Evolutionary conservation across 495 filamentous ascomycete species (phyloP), one percentile per base, ranked within the genome.

Genomic region (Aspergillus nanangensis): DNA sequence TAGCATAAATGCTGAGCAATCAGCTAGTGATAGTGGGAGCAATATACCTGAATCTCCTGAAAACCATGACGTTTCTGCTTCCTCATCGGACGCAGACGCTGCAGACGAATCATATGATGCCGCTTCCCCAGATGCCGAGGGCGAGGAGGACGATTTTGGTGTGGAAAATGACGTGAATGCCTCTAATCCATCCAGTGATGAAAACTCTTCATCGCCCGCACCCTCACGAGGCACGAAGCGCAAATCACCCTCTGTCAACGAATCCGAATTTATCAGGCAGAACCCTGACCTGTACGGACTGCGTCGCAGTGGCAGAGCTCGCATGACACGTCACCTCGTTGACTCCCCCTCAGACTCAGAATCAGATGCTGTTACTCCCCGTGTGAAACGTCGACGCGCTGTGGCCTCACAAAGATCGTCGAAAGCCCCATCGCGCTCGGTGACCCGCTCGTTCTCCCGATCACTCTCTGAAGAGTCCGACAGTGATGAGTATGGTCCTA

Each of bases 251-350:
- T 69, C 70, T 19, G 77, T 83, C 17, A 84, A 87, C 35, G 88
- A 94, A 48, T 84, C 88, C 22, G 85, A 92, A 18, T 87, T 81
- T 54, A 96, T 96, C 52, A 75, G 81, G 51, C 83, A 89, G 58
- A 90, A 98, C 61, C 93, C 93, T n/a, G 93, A 96, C 60, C 71
- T 98, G 15, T 98, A 96, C 68, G 93, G 92, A 14, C 73, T 99
- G 39, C 79, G 93, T 49, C 79, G 93, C 60, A 98, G 93, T 71
- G 90, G 75, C 55, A 78, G 82, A 50, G 77, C 80, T 35, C 75
- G 77, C 50, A 72, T 71, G 35, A 64, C 56, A 19, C 65, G 63
- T 61, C 59, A 62, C 48, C 41, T 92, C 75, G 73, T 87, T 54
- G 83, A 90, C 33, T 86, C 80, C 44, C 78, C 79, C 53, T 86